These are phyloP conservation scores for Aspergillus jensenii DNA, from an alignment of 2,329 filamentous ascomycete species.

Conservation along the genomic window DNA sequence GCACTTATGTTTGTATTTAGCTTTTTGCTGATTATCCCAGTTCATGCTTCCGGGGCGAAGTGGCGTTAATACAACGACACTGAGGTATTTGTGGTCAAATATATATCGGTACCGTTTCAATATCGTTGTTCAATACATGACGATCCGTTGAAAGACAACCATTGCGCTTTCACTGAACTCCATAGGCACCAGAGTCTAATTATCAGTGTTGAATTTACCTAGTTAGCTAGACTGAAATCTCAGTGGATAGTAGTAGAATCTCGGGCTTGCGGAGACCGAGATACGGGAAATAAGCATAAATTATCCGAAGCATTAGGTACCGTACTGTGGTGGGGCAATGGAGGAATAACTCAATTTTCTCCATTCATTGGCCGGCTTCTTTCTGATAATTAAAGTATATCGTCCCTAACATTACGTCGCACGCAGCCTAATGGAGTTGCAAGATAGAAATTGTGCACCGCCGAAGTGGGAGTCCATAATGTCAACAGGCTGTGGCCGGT, in stretches of 20 bases:
- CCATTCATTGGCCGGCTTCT: not conserved
- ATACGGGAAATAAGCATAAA: not conserved
- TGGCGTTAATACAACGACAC: slow-evolving; percentile 8
- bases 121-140: no score
- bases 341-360: not conserved
- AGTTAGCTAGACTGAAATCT: not conserved
- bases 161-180: not conserved
- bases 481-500: not conserved
- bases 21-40: slow-evolving; percentile 13
- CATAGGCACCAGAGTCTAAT: not conserved
- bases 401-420: not conserved
- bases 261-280: not conserved
- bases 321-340: not conserved
- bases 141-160: no score
- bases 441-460: not conserved
- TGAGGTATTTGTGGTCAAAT: no score
- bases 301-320: not conserved
- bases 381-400: not conserved
- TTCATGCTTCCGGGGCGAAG: slow-evolving; percentile 15
- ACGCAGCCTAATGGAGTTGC: not conserved
- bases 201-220: not conserved
- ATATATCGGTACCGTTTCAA: no score
- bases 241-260: not conserved
- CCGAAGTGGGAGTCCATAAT: not conserved
- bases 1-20: slow-evolving; percentile 27